A percentile compares a stretch with the other conserved stretches of the same genome.
phyloP scores from a whole-genome alignment of 2,329 filamentous ascomycete genomes.

The Sclerotinia borealis region DNA sequence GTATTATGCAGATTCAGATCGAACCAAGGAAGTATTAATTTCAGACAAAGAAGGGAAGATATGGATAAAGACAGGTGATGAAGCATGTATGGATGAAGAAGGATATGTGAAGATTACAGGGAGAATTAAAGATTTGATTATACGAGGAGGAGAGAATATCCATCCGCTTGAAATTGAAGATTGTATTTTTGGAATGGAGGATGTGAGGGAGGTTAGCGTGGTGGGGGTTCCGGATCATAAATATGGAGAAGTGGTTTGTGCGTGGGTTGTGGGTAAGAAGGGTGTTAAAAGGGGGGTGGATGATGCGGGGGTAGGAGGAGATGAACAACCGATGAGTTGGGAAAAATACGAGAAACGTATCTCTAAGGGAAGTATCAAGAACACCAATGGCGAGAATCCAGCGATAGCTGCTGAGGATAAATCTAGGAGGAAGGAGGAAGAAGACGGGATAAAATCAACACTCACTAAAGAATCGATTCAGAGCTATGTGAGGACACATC shows the following conservation, averaged over 20 bases:
- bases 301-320: constrained; percentile 27
- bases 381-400: not conserved
- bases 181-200: constrained; percentile 66
- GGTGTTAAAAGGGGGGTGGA: constrained; percentile 16
- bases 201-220: constrained; percentile 71
- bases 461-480: constrained; percentile 56
- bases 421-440: constrained; percentile 14
- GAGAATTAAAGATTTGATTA: constrained; percentile 91
- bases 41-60: constrained; percentile 32
- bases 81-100: constrained; percentile 74
- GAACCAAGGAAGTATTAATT: constrained; percentile 64
- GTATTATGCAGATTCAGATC: constrained; percentile 71
- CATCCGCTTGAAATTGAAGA: constrained; percentile 92
- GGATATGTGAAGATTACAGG: constrained; percentile 88
- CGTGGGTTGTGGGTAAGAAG: constrained; percentile 62
- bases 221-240: constrained; percentile 76
- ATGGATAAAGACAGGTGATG: constrained; percentile 94
- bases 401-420: no score
- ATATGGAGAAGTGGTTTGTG: constrained; percentile 82
- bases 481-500: constrained; percentile 62
- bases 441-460: constrained; percentile 15
- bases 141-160: constrained; percentile 92
- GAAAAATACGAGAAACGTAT: not conserved
- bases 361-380: not conserved
- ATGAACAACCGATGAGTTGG: constrained; percentile 8